Evolutionary conservation across 1,139 yeast species (phyloP).

Genomic region (Geotrichum macrosporum): DNA sequence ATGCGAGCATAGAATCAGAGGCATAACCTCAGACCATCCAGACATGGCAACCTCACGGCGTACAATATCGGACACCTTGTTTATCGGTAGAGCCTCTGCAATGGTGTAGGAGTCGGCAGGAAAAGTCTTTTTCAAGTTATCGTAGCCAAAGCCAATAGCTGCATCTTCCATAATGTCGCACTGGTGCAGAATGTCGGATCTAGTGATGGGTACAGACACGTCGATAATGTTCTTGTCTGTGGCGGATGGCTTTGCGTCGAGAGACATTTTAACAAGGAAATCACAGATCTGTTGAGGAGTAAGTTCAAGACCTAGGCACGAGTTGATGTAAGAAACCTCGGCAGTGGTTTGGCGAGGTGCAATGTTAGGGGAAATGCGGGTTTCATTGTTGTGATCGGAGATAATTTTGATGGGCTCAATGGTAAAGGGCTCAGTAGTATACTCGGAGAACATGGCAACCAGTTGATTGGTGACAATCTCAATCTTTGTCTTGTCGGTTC

Average conservation of each 20-base stretch:
- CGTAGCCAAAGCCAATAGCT: constrained; percentile 93
- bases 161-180: constrained; percentile 99
- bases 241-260: constrained; percentile 55
- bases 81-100: constrained; percentile 85
- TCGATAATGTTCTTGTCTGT: constrained; percentile 52
- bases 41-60: constrained; percentile 91
- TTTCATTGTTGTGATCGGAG: constrained; percentile 74
- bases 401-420: constrained; percentile 85
- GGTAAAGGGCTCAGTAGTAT: constrained; percentile 56
- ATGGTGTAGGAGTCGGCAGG: constrained; percentile 76
- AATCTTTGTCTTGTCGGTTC: constrained; percentile 89
- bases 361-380: constrained; percentile 73
- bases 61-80: constrained; percentile 84
- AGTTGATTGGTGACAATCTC: constrained; percentile 87
- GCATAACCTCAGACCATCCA: constrained; percentile 94
- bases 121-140: constrained; percentile 76
- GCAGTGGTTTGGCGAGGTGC: constrained; percentile 65
- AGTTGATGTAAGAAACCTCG: constrained; percentile 81
- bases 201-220: constrained; percentile 82
- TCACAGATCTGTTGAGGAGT: constrained; percentile 62
- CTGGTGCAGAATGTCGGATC: constrained; percentile 94
- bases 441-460: constrained; percentile 93
- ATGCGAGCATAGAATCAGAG: constrained; percentile 90
- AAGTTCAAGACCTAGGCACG: constrained; percentile 78
- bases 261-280: constrained; percentile 76